These are phyloP conservation scores for Cruciata laevipes DNA, from an alignment of 257 asterid species.

Conservation along the genomic window DNA sequence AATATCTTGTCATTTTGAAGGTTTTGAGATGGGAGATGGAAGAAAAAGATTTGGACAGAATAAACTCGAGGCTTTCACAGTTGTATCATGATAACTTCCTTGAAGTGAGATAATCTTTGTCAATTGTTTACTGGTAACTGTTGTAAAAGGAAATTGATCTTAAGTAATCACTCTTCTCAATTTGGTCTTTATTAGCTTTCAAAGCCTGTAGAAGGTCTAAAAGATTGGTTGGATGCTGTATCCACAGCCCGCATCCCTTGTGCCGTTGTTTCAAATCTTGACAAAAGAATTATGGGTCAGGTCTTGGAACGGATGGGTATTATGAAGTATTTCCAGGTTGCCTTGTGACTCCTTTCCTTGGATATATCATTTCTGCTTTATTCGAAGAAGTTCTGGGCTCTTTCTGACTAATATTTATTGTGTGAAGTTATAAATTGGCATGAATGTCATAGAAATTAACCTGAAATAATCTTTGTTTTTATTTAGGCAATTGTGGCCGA, in stretches of 20 bases:
- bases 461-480: constrained; percentile 19
- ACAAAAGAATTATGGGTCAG: constrained; percentile 68
- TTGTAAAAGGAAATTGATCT: not conserved
- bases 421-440: not conserved
- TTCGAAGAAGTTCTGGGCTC: not conserved
- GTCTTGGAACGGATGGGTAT: constrained; percentile 76
- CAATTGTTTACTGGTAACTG: not conserved
- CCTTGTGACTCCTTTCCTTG: not conserved
- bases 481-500: constrained; percentile 79
- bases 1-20: constrained; percentile 31
- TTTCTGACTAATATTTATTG: not conserved
- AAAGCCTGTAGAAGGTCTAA: constrained; percentile 75
- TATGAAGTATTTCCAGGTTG: constrained; percentile 74
- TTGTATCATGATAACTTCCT: constrained; percentile 64
- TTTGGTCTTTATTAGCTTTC: constrained; percentile 45
- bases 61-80: constrained; percentile 68
- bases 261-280: constrained; percentile 91
- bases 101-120: constrained; percentile 36
- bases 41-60: constrained; percentile 52
- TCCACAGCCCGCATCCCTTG: constrained; percentile 89
- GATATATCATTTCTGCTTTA: not conserved
- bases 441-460: not conserved
- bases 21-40: constrained; percentile 54
- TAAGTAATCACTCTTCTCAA: constrained; percentile 6
- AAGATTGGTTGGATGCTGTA: constrained; percentile 91